phyloP scores from a whole-genome alignment of 768 basidiomycete genomes.

The Boletus subcaerulescens region DNA sequence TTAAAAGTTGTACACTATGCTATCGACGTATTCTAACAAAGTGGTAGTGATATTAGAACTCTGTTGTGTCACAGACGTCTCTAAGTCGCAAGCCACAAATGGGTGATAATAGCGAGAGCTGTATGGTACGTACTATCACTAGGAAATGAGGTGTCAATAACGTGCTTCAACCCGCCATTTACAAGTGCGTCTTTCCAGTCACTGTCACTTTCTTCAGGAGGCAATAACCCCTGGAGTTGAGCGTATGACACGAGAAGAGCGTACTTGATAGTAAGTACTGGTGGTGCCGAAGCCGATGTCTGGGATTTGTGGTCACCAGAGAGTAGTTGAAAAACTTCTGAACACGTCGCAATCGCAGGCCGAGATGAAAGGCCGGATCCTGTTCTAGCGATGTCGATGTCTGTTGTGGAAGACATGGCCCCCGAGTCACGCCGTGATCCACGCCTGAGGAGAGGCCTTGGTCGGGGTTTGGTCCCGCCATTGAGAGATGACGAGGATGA shows the following conservation, averaged over 20 bases:
- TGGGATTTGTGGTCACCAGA: constrained; percentile 11
- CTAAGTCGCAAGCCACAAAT: constrained; percentile 14
- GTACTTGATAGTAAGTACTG: constrained; percentile 34
- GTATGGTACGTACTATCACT: constrained; percentile 24
- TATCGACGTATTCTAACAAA: background rate
- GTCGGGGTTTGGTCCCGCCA: constrained; percentile 24
- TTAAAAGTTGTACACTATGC: background rate
- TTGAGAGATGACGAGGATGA: constrained; percentile 20
- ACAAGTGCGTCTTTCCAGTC: constrained; percentile 33
- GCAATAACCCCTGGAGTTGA: constrained; percentile 30
- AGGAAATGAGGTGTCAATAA: constrained; percentile 29
- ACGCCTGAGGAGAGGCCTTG: constrained; percentile 33
- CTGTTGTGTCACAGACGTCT: background rate
- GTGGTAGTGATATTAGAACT: background rate
- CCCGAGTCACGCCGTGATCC: constrained; percentile 14
- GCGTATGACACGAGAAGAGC: constrained; percentile 39
- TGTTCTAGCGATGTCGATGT: constrained; percentile 11
- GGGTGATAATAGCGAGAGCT: constrained; percentile 19
- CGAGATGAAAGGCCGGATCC: constrained; percentile 26
- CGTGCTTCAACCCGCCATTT: constrained; percentile 23
- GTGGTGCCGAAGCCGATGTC: constrained; percentile 1
- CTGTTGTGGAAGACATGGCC: background rate
- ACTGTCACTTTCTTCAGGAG: constrained; percentile 28
- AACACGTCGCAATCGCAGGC: constrained; percentile 18
- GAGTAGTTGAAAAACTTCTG: constrained; percentile 30